Percentiles rank a stretch among this genome's conserved stretches.
Evolutionary conservation across 2,329 filamentous ascomycete species (phyloP).

Genomic region (Fusarium sp.): DNA sequence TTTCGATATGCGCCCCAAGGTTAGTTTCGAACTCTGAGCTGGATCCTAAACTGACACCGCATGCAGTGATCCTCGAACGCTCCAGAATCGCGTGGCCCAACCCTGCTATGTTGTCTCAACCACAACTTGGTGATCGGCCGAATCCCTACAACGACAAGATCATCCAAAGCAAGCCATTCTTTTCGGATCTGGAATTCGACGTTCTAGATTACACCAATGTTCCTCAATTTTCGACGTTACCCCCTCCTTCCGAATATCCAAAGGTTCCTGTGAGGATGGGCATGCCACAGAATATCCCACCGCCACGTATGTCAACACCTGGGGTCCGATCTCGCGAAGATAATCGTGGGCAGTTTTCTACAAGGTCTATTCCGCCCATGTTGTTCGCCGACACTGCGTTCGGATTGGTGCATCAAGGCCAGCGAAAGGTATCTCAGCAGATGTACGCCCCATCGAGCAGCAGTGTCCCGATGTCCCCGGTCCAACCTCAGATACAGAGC

Average conservation of each 20-base stretch:
- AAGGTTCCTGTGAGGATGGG: not conserved
- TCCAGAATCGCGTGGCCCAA: constrained; percentile 87
- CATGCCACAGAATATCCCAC: not conserved
- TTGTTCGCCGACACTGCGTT: constrained; percentile 31
- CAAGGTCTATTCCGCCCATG: constrained; percentile 28
- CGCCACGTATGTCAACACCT: constrained; percentile 54
- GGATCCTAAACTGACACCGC: not conserved
- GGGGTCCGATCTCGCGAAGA: constrained; percentile 64
- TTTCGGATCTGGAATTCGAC: not conserved
- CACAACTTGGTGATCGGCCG: constrained; percentile 55
- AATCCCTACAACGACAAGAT: constrained; percentile 47
- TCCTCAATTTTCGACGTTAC: not conserved
- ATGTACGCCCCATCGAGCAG: constrained; percentile 50
- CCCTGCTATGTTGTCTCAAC: constrained; percentile 74
- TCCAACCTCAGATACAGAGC: constrained; percentile 32
- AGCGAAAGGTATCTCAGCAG: constrained; percentile 60
- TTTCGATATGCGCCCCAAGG: constrained; percentile 88
- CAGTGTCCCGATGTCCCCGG: constrained; percentile 33
- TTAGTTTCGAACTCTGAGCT: constrained; percentile 56
- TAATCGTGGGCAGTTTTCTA: constrained; percentile 49
- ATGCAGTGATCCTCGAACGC: constrained; percentile 76
- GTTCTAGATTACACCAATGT: not conserved
- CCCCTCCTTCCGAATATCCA: not conserved
- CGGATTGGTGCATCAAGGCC: constrained; percentile 51
- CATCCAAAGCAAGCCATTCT: not conserved